These are phyloP conservation scores for Saxophila tyrrhenica DNA, from an alignment of 495 filamentous ascomycete genomes.

Conservation along the genomic window DNA sequence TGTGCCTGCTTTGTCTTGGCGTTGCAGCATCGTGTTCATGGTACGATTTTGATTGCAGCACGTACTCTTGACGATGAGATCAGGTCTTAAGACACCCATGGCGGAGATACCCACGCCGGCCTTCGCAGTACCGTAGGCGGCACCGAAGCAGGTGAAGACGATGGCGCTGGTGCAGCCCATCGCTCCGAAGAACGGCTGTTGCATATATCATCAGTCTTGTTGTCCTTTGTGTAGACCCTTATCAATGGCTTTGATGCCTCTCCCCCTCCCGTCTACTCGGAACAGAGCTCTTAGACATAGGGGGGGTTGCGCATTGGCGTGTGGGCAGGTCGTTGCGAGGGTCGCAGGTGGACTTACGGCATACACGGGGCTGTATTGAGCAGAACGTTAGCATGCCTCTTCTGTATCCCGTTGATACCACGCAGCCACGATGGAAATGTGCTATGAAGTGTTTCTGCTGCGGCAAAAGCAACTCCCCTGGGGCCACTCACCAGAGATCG, in stretches of 20 bases:
- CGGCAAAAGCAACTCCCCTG: slow-evolving; percentile 23
- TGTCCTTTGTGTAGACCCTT: neutral
- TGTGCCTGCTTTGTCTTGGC: neutral
- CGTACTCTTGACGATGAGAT: slow-evolving; percentile 99
- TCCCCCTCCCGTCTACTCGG: too few relatives aligned
- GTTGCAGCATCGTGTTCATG: too few relatives aligned
- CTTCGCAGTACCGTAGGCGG: slow-evolving; percentile 98
- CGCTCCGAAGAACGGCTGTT: slow-evolving; percentile 95
- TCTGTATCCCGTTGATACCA: too few relatives aligned
- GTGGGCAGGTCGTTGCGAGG: neutral
- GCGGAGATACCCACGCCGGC: slow-evolving; percentile 96
- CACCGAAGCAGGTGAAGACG: slow-evolving; percentile 97
- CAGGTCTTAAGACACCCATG: slow-evolving; percentile 95
- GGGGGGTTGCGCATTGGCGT: too few relatives aligned
- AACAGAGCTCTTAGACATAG: too few relatives aligned
- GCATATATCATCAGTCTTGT: slow-evolving; percentile 25
- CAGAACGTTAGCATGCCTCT: slow-evolving; percentile 32
- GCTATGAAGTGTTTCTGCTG: neutral
- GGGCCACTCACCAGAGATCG: slow-evolving; percentile 52
- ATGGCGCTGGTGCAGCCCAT: slow-evolving; percentile 98
- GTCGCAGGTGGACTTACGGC: slow-evolving; percentile 61
- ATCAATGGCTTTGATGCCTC: too few relatives aligned
- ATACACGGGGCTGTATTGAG: slow-evolving; percentile 74
- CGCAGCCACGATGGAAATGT: too few relatives aligned
- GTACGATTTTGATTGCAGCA: slow-evolving; percentile 10